Evolutionary conservation across 108 stramenopile genomes (phyloP).

Genomic region (Skeletonema menzelii): DNA sequence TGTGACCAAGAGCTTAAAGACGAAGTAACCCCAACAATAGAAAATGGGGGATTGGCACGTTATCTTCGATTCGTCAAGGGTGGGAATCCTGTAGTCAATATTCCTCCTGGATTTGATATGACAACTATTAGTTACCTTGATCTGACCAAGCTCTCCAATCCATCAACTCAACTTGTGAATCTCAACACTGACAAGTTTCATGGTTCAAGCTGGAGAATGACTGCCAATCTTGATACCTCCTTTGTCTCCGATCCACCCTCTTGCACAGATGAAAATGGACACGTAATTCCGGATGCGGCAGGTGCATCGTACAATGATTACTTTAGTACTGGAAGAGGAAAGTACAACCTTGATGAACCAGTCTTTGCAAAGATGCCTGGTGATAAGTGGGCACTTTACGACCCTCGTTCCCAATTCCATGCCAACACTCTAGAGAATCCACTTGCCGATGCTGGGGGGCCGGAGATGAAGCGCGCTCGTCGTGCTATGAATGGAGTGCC

Average conservation of each 20-base stretch:
- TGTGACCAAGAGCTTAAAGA: no score
- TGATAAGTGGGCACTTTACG: constrained; percentile 37
- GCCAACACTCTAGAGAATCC: constrained; percentile 26
- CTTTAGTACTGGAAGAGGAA: constrained; percentile 19
- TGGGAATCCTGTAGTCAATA: constrained; percentile 22
- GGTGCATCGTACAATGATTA: constrained; percentile 21
- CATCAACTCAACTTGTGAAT: constrained; percentile 13
- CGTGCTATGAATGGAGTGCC: neutral
- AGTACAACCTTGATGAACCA: constrained; percentile 28
- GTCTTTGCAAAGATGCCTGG: constrained; percentile 34
- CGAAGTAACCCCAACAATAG: no score
- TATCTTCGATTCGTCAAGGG: constrained; percentile 6
- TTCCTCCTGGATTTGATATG: constrained; percentile 25
- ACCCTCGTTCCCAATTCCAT: constrained; percentile 19
- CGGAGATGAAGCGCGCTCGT: constrained; percentile 1
- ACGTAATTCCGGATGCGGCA: constrained; percentile 26
- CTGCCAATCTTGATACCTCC: constrained; percentile 8
- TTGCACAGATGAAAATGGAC: constrained; percentile 19
- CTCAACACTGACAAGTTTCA: constrained; percentile 20
- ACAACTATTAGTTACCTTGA: constrained; percentile 21
- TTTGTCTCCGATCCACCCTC: constrained; percentile 2
- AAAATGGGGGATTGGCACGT: no score
- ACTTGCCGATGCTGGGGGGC: constrained; percentile 10
- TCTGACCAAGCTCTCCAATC: constrained; percentile 4
- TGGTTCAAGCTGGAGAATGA: constrained; percentile 21